A percentile compares a stretch with the other conserved stretches of the same genome.
These are phyloP conservation scores for Phalaenopsis aphrodite DNA, from an alignment of 106 monocot genomes.

Conservation along the genomic window DNA sequence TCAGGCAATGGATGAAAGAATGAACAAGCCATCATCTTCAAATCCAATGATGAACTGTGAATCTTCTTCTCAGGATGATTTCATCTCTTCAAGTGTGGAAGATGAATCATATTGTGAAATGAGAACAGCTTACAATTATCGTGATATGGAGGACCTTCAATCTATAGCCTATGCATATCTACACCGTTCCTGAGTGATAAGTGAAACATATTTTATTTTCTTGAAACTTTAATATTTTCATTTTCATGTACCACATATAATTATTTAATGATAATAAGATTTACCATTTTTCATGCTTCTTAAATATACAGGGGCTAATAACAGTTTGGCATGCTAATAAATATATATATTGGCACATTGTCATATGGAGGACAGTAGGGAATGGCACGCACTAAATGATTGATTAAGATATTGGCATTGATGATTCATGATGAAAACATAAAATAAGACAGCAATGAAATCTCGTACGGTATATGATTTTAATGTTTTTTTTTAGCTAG, in stretches of 20 bases:
- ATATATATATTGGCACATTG: no score
- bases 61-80: constrained; percentile 20
- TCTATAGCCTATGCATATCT: constrained; percentile 19
- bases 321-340: no score
- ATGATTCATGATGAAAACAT: neutral
- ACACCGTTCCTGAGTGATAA: constrained; percentile 8
- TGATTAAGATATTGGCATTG: constrained; percentile 3
- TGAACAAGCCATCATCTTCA: neutral
- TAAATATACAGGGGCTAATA: no score
- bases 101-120: constrained; percentile 22
- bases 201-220: neutral
- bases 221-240: neutral
- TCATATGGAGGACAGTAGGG: neutral
- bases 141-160: constrained; percentile 20
- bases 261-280: neutral
- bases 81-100: constrained; percentile 13
- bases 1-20: neutral
- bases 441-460: neutral
- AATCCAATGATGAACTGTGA: neutral
- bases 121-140: constrained; percentile 2
- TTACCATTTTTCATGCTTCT: no score
- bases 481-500: neutral
- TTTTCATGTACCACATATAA: neutral
- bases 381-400: constrained; percentile 4
- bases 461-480: neutral